Evolutionary conservation across 176 grass and related monocot genomes (phyloP), one percentile per base, ranked within the genome.

Genomic region (Paspalum vaginatum): DNA sequence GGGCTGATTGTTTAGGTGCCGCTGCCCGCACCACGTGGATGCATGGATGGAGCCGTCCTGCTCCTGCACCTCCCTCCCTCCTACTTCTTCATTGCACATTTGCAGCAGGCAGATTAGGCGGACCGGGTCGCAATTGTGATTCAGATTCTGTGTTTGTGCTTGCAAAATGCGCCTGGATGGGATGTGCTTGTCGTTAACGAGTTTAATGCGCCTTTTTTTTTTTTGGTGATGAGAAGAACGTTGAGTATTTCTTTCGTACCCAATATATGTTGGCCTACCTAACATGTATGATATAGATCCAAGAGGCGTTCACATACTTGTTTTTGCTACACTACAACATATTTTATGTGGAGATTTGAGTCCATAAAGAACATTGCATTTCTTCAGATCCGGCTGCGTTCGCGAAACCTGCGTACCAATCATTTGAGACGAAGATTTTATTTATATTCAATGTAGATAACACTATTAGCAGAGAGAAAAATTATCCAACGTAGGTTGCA

Each of bases 1-100:
- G 64, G 64, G 43, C 20, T 38, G 20, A 57, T 56, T 53, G 67
- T 88, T 83, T 83, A 7, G 74, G 80, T 60, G 86, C 86, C 1
- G 74, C 32, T 32, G 32, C 3, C 32, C 32, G 32, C 52, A 51
- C 27, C 82, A 78, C 64, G 59, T 74, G 80, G 70, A 83, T 42
- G 69, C 9, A 64, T 77, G 82, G 74, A 84, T 50, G 82, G 20
- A 51, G 69, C 70, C 68, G 67, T 61, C 64, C 18, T 67, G 64
- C 20, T 11, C 43, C 43, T 22, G 32, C 62, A 32, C 64, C 18
- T 67, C 40, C 40, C 20, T 11, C 43, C 43, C 62, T 32, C 32
- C 32, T 32, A 32, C 32, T 32, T 32, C 9, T 61, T 8, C 74
- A 20, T 14, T 10, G 25, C 78, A 21, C 17, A 63, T 64, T 15